Evolutionary conservation across 2,329 filamentous ascomycete species (phyloP), one percentile per base, ranked within the genome.

Genomic region (Ophiocordyceps robertsii): DNA sequence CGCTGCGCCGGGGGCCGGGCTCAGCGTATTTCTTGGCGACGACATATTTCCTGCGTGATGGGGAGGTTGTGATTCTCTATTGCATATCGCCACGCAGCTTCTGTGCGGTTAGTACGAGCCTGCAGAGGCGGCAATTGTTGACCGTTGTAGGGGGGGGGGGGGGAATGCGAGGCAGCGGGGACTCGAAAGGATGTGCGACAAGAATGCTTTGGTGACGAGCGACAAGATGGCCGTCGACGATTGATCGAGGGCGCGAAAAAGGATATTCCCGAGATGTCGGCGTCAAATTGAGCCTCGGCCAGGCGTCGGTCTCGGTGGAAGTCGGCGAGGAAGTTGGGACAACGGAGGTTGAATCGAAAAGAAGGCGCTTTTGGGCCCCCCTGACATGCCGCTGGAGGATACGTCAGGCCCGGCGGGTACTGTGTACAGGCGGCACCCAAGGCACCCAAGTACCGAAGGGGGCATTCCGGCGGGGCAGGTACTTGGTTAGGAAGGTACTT

Each of bases 1-100:
- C 2, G 68, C 68, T 4, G 70, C 63, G 43, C 56, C 64, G 50
- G 47, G 63, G 55, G 46, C 59, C 56, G 49, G 62, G 48, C 56
- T 65, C 54, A 53, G 51, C 45, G 51, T 51, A 49, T 59, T 57
- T 56, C 58, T 57, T 52, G 65, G 55, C 49, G 63, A 58, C 50
- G 61, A 52, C 63, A 66, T 66, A 33, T 46, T 56, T 38, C 38
- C 39, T 46, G 45, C 50, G 49, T 29, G 24, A 11, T n/a, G n/a
- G 13, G 5, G 16, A 35, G 36, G 13, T 12, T 24, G 9, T 3
- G 14, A 30, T 21, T 30, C 12, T 8, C 30, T 44, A 39, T 39
- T 12, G 37, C 44, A 44, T 39, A 32, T 35, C 38, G 41, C 29
- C 35, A 17, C 43, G 37, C 37, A 12, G 37, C 13, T 38, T 24